Evolutionary conservation across 2,329 filamentous ascomycete species (phyloP).

Genomic region (Ceratocystis alfenasii): DNA sequence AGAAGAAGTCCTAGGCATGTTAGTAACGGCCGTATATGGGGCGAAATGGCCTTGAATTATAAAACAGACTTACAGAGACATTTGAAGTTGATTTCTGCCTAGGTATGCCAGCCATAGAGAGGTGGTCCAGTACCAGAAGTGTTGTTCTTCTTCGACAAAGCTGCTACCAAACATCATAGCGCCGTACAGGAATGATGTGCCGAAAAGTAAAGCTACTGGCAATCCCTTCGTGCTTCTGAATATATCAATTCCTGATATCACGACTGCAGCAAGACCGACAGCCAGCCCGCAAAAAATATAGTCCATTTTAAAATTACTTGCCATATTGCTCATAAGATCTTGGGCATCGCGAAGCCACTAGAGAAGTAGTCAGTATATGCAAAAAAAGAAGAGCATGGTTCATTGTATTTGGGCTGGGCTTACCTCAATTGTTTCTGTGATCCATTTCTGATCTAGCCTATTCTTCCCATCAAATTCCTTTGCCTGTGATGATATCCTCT

Average conservation of each 20-base stretch:
- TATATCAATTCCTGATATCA: slow-evolving; percentile 24
- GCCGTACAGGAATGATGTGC: slow-evolving; percentile 51
- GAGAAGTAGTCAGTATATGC: not conserved
- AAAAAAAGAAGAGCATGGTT: not conserved
- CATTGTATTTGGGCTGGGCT: not conserved
- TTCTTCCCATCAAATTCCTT: not conserved
- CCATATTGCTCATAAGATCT: slow-evolving; percentile 70
- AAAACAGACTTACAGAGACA: not conserved
- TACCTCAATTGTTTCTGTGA: slow-evolving; percentile 12
- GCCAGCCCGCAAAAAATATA: slow-evolving; percentile 35
- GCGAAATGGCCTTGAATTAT: not conserved
- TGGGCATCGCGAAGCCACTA: slow-evolving; percentile 62
- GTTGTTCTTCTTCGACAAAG: slow-evolving; percentile 95
- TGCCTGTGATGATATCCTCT: slow-evolving; percentile 24
- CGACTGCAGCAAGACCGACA: slow-evolving; percentile 33
- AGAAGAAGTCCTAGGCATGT: slow-evolving; percentile 19
- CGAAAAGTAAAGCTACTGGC: slow-evolving; percentile 33
- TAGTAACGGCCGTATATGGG: not conserved
- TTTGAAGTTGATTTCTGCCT: slow-evolving; percentile 32
- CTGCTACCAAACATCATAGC: slow-evolving; percentile 96
- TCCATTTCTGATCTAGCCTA: slow-evolving; percentile 3
- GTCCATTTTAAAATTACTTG: slow-evolving; percentile 76
- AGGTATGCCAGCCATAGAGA: slow-evolving; percentile 55
- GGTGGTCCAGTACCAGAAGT: slow-evolving; percentile 93
- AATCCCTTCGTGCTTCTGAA: slow-evolving; percentile 20